Conservation (phyloP, 2,329 filamentous ascomycete species). For the Penicillium occitanis region DNA sequence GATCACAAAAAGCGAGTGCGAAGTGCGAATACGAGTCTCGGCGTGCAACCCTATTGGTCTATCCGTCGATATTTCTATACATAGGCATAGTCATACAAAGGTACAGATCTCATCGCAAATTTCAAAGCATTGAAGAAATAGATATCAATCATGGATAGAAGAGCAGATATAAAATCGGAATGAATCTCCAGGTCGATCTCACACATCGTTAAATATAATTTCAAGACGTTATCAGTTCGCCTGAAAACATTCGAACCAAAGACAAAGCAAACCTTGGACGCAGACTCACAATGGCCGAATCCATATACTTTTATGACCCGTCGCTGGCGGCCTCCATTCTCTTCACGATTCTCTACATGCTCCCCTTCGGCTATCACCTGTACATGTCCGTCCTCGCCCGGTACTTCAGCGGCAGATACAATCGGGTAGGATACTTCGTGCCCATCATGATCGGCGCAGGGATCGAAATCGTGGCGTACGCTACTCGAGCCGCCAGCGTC, state of each 20-base stretch:
- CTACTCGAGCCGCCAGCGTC: slow-evolving; percentile 39
- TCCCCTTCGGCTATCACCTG: slow-evolving; percentile 40
- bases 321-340: slow-evolving; percentile 46
- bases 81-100: not conserved
- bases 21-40: not conserved
- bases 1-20: not conserved
- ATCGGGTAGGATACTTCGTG: slow-evolving; percentile 28
- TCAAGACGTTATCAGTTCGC: not conserved
- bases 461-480: slow-evolving; percentile 46
- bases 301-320: slow-evolving; percentile 48
- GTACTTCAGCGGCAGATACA: slow-evolving; percentile 29
- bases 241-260: not conserved
- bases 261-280: not conserved
- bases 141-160: not conserved
- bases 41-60: not conserved
- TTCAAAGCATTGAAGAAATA: not conserved
- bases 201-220: not conserved
- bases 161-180: not conserved
- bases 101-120: not conserved
- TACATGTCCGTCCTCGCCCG: not conserved
- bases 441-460: slow-evolving; percentile 21
- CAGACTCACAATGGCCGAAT: not conserved
- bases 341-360: slow-evolving; percentile 44
- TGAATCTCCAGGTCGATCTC: not conserved
- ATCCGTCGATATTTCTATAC: not conserved